A percentile compares a stretch with the other conserved stretches of the same genome.
Evolutionary conservation across 169 alveolate species (phyloP).

Genomic region (Plasmodium vivax): DNA sequence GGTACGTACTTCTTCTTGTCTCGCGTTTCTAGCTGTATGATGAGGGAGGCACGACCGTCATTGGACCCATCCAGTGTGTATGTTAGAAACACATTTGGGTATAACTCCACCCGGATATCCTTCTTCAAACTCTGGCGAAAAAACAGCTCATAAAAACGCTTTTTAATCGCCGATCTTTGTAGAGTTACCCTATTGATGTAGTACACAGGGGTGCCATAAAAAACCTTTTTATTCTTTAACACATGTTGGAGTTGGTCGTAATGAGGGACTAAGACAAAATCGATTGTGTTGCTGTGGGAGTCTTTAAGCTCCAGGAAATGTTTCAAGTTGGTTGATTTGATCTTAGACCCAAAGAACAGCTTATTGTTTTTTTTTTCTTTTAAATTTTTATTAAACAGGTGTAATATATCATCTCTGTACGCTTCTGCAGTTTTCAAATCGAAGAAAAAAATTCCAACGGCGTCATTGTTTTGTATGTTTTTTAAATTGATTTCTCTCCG

Average conservation of each 20-base stretch:
- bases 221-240: constrained; percentile 46
- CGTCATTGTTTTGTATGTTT: constrained; percentile 29
- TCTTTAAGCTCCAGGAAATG: constrained; percentile 33
- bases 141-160: constrained; percentile 33
- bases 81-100: constrained; percentile 42
- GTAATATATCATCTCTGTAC: constrained; percentile 51
- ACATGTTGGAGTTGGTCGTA: constrained; percentile 46
- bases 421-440: constrained; percentile 73
- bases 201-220: constrained; percentile 69
- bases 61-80: constrained; percentile 14
- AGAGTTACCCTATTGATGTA: constrained; percentile 41
- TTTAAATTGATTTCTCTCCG: constrained; percentile 34
- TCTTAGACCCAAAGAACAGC: constrained; percentile 51
- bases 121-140: constrained; percentile 19
- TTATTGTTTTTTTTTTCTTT: constrained; percentile 55
- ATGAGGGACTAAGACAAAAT: constrained; percentile 50
- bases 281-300: neutral
- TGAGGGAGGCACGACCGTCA: neutral
- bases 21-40: constrained; percentile 50
- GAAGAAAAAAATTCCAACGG: constrained; percentile 45
- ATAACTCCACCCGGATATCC: constrained; percentile 15
- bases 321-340: constrained; percentile 35
- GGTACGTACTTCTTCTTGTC: constrained; percentile 62
- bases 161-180: constrained; percentile 24
- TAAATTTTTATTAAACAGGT: constrained; percentile 55